Evolutionary conservation across 2,329 filamentous ascomycete genomes (phyloP).

Genomic region (Leptodontidium sp.): DNA sequence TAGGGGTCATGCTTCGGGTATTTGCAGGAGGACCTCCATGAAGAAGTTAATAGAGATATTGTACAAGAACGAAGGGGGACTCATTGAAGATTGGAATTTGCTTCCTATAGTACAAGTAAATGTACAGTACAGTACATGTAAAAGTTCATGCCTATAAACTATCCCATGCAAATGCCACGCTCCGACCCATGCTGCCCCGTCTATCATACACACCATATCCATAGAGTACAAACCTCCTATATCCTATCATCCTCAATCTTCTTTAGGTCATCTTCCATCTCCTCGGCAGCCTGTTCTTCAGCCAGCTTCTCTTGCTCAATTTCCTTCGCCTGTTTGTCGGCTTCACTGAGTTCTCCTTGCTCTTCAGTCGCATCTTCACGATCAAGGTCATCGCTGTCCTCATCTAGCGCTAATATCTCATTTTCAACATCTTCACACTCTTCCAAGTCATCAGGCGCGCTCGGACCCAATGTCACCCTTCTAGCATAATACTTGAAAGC

Average conservation of each 20-base stretch:
- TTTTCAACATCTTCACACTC: neutral
- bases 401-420: neutral
- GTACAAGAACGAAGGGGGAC: neutral
- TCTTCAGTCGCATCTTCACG: neutral
- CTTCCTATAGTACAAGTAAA: neutral
- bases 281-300: neutral
- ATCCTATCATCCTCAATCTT: slow-evolving; percentile 8
- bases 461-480: neutral
- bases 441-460: neutral
- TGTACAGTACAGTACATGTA: neutral
- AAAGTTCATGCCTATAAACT: neutral
- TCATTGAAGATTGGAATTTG: neutral
- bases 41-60: too few species aligned
- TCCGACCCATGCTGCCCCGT: neutral
- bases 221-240: neutral
- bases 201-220: slow-evolving; percentile 3
- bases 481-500: neutral
- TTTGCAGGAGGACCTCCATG: too few species aligned
- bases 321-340: neutral
- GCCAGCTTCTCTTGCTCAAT: neutral
- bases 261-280: slow-evolving; percentile 3
- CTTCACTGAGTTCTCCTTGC: neutral
- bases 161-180: slow-evolving; percentile 10
- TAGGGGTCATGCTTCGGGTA: too few species aligned
- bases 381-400: neutral